phyloP scores from a whole-genome alignment of 495 filamentous ascomycete genomes.

The Chlorociboria aeruginascens region DNA sequence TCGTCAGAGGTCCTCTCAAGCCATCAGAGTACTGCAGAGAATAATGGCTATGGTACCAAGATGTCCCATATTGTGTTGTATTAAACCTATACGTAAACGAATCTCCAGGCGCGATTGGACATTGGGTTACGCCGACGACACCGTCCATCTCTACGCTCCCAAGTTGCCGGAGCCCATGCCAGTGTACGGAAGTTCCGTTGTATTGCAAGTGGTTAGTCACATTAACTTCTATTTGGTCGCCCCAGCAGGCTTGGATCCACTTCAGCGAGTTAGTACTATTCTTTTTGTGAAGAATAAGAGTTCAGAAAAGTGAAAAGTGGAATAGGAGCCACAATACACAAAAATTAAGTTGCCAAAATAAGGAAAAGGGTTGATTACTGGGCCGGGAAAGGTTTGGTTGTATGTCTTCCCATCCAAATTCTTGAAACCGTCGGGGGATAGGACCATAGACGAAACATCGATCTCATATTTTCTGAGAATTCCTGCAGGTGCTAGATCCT shows the following conservation, averaged over 20 bases:
- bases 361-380: no score
- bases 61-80: slow-evolving; percentile 39
- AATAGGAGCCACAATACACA: no score
- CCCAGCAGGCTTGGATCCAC: slow-evolving; percentile 23
- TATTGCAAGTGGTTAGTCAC: background rate
- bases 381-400: no score
- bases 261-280: no score
- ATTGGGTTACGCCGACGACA: slow-evolving; percentile 29
- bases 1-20: slow-evolving; percentile 31
- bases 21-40: slow-evolving; percentile 39
- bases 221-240: slow-evolving; percentile 13
- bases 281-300: no score
- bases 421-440: no score
- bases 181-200: slow-evolving; percentile 29
- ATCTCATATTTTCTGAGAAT: no score
- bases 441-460: no score
- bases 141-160: slow-evolving; percentile 26
- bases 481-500: no score
- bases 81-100: slow-evolving; percentile 35
- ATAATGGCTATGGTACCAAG: slow-evolving; percentile 53
- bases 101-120: slow-evolving; percentile 29
- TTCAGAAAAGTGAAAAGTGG: no score
- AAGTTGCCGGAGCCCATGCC: slow-evolving; percentile 33
- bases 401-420: no score
- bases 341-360: no score